phyloP scores from a whole-genome alignment of 106 monocot genomes.

The Phalaenopsis equestris region DNA sequence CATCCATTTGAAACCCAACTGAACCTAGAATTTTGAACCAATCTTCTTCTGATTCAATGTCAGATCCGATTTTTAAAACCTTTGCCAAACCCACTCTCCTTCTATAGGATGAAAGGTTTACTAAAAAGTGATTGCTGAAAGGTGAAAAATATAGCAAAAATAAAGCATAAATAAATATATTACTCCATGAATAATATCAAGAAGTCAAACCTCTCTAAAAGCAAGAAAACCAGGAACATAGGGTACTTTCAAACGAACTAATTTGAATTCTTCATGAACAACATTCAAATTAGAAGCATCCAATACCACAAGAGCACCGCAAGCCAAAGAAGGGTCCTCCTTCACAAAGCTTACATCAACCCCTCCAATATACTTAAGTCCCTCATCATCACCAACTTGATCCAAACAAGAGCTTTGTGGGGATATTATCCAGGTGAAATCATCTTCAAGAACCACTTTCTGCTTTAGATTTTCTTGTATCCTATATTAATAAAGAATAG shows the following conservation, averaged over 20 bases:
- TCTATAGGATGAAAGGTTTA: background rate
- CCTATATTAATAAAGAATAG: slow-evolving; percentile 16
- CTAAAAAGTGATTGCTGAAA: background rate
- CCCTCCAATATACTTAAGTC: slow-evolving; percentile 62
- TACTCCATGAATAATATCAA: background rate
- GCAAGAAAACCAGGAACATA: slow-evolving; percentile 91
- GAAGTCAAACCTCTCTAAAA: slow-evolving; percentile 61
- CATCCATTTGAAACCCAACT: no score
- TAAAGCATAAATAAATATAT: background rate
- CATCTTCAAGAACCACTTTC: slow-evolving; percentile 53
- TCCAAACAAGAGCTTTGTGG: slow-evolving; percentile 4
- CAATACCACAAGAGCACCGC: slow-evolving; percentile 66
- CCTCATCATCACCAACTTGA: background rate
- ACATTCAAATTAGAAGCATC: slow-evolving; percentile 50
- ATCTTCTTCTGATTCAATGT: no score
- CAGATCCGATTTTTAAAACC: no score
- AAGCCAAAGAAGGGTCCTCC: slow-evolving; percentile 58
- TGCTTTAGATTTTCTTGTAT: slow-evolving; percentile 56
- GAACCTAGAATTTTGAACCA: no score
- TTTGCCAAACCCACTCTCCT: background rate
- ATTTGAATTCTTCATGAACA: slow-evolving; percentile 58
- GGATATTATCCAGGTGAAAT: slow-evolving; percentile 52
- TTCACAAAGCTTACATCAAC: slow-evolving; percentile 85
- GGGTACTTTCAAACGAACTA: slow-evolving; percentile 48
- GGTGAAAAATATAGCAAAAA: background rate